phyloP scores from a whole-genome alignment of 2,329 filamentous ascomycete genomes.

The Camptophora hylomeconis region DNA sequence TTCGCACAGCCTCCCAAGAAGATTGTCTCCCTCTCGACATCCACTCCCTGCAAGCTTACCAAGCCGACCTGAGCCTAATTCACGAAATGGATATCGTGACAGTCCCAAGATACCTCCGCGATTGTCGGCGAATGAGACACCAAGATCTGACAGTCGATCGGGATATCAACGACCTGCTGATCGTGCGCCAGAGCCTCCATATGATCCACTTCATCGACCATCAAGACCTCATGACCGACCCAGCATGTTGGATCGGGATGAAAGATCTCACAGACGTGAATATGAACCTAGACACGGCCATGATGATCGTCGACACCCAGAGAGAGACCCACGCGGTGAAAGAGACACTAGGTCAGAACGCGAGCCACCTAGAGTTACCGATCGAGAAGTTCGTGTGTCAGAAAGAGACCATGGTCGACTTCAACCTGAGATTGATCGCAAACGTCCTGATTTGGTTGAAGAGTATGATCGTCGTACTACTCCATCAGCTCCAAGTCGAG shows the following conservation, averaged over 20 bases:
- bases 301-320: conserved; percentile 8
- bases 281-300: conserved; percentile 6
- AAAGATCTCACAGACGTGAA: conserved; percentile 13
- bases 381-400: neutral
- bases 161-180: conserved; percentile 26
- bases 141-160: conserved; percentile 18
- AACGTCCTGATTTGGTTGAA: conserved; percentile 1
- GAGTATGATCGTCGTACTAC: conserved; percentile 18
- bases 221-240: conserved; percentile 24
- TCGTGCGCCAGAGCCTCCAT: conserved; percentile 23
- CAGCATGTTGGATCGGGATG: conserved; percentile 11
- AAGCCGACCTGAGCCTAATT: conserved; percentile 20
- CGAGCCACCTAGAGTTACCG: conserved; percentile 1
- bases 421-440: too few species aligned
- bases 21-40: conserved; percentile 23
- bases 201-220: conserved; percentile 23
- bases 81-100: conserved; percentile 23
- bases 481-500: conserved; percentile 14
- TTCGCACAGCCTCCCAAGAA: conserved; percentile 21
- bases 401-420: conserved; percentile 4
- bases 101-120: conserved; percentile 27
- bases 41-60: conserved; percentile 26
- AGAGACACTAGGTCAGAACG: conserved; percentile 12
- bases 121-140: conserved; percentile 5
- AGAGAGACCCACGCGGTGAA: conserved; percentile 12